phyloP scores from a whole-genome alignment of 2,329 filamentous ascomycete species.

The Fonsecaea erecta region DNA sequence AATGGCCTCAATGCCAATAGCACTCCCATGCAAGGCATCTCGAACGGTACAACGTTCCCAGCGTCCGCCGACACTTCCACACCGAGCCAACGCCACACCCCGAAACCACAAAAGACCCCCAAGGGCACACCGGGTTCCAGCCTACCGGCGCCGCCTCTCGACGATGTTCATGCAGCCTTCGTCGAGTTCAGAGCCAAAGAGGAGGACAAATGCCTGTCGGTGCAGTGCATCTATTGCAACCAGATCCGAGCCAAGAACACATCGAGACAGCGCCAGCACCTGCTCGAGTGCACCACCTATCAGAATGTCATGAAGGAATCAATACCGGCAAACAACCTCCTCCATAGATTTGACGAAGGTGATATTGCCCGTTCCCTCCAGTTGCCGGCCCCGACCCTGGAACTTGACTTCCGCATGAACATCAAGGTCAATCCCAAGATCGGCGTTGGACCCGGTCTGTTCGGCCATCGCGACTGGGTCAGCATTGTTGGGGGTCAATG shows the following conservation, averaged over 20 bases:
- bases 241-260: conserved; percentile 57
- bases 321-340: conserved; percentile 57
- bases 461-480: conserved; percentile 58
- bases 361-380: conserved; percentile 55
- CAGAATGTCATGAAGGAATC: conserved; percentile 59
- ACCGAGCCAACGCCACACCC: conserved; percentile 27
- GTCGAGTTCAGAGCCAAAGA: conserved; percentile 44
- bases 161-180: conserved; percentile 56
- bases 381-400: conserved; percentile 53
- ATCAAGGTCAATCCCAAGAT: conserved; percentile 58
- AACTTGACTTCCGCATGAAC: conserved; percentile 59
- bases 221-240: conserved; percentile 58
- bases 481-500: conserved; percentile 57
- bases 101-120: conserved; percentile 34
- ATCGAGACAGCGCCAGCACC: conserved; percentile 55
- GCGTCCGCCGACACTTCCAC: conserved; percentile 25
- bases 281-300: conserved; percentile 56
- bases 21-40: conserved; percentile 50
- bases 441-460: conserved; percentile 51
- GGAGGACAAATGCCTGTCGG: conserved; percentile 50
- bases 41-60: conserved; percentile 42
- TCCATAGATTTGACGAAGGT: conserved; percentile 56
- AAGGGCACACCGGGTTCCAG: conserved; percentile 39
- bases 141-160: conserved; percentile 53
- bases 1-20: conserved; percentile 52